These are phyloP conservation scores for Apiospora sp. DNA, from an alignment of 2,329 filamentous ascomycete genomes.

Conservation along the genomic window DNA sequence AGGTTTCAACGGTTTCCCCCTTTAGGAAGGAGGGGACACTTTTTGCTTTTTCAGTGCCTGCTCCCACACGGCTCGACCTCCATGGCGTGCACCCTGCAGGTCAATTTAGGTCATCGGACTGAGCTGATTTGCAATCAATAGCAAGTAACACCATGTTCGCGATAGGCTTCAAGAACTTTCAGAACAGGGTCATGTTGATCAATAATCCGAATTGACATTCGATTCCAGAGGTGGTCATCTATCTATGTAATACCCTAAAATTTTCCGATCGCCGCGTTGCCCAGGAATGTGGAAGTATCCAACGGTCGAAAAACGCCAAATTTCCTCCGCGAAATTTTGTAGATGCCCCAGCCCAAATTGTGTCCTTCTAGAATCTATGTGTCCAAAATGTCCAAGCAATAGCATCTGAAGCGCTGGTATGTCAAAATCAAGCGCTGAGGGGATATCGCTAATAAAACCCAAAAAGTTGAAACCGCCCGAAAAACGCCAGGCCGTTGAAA, in stretches of 20 bases:
- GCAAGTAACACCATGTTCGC: background rate
- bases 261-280: conserved; percentile 3
- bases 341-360: conserved; percentile 11
- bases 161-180: background rate
- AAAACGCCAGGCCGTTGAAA: conserved; percentile 11
- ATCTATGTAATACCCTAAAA: conserved; percentile 8
- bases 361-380: conserved; percentile 15
- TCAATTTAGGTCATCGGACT: background rate
- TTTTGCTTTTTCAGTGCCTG: background rate
- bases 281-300: background rate
- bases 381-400: conserved; percentile 1
- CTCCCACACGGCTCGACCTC: background rate
- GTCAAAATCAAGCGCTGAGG: conserved; percentile 9
- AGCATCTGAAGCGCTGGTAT: conserved; percentile 8
- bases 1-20: conserved; percentile 6
- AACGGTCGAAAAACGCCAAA: conserved; percentile 1
- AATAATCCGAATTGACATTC: background rate
- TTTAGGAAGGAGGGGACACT: conserved; percentile 8
- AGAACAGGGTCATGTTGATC: background rate
- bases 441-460: conserved; percentile 14
- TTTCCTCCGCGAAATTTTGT: background rate
- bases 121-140: background rate
- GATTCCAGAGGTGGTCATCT: conserved; percentile 16
- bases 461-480: background rate
- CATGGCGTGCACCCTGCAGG: background rate